phyloP scores from a whole-genome alignment of 1,284 basidiomycete genomes.

The Exsudoporus floridanus region DNA sequence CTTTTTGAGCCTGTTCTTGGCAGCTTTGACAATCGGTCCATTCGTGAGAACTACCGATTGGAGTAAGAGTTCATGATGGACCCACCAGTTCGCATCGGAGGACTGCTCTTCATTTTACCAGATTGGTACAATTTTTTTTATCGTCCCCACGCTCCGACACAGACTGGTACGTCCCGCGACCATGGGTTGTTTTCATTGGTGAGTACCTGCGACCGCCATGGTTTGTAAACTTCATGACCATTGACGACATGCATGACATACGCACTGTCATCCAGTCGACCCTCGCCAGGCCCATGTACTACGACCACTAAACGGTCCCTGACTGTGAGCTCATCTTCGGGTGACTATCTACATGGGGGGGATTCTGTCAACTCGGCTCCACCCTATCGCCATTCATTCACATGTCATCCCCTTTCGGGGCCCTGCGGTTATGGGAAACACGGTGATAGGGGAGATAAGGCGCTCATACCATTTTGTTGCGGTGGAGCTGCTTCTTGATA shows the following conservation, averaged over 20 bases:
- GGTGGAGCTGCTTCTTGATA: background rate
- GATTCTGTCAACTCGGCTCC: background rate
- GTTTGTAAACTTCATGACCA: too few species aligned
- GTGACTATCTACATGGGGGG: too few species aligned
- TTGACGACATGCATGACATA: background rate
- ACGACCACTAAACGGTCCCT: background rate
- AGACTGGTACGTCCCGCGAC: background rate
- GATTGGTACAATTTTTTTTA: background rate
- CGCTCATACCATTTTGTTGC: background rate
- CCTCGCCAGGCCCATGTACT: too few species aligned
- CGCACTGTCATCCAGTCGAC: background rate
- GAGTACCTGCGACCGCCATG: background rate
- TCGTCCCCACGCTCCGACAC: background rate
- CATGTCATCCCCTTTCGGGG: background rate
- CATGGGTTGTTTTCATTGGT: background rate
- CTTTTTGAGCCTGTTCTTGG: background rate
- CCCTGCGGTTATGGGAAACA: background rate
- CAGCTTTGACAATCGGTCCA: background rate
- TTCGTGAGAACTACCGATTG: background rate
- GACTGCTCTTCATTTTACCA: background rate
- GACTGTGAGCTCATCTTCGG: background rate
- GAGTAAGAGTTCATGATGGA: background rate
- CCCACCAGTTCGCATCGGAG: background rate
- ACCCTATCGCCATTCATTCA: background rate
- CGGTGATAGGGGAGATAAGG: background rate